Percentiles rank a stretch among this genome's conserved stretches.
These are phyloP conservation scores for Lichtheimia ramosa DNA, from an alignment of 371 early-diverging fungal genomes.

Conservation along the genomic window DNA sequence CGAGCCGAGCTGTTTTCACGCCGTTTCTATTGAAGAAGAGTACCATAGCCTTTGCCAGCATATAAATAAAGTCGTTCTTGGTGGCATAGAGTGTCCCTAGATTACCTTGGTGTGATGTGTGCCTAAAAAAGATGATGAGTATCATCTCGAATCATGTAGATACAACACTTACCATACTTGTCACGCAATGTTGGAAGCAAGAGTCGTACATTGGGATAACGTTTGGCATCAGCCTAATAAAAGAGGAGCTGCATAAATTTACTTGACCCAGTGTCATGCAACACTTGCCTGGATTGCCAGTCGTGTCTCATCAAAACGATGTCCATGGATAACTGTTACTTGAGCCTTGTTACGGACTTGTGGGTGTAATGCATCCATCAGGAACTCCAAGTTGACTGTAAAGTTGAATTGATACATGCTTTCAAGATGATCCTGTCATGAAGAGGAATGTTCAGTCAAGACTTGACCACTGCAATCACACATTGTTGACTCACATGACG, in stretches of 20 bases:
- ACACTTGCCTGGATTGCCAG: constrained; percentile 6
- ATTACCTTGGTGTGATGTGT: constrained; percentile 65
- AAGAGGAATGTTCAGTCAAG: not conserved
- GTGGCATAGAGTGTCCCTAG: too few species aligned
- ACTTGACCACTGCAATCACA: too few species aligned
- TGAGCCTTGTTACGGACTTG: constrained; percentile 10
- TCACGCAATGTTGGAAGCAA: constrained; percentile 11
- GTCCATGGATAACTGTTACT: constrained; percentile 19
- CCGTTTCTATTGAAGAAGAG: constrained; percentile 45
- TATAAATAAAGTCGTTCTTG: too few species aligned
- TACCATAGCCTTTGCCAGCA: constrained; percentile 46
- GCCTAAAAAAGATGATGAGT: constrained; percentile 25
- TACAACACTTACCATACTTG: constrained; percentile 7
- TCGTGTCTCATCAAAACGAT: constrained; percentile 12
- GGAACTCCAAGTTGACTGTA: constrained; percentile 23
- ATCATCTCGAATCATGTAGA: not conserved
- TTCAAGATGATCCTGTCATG: constrained; percentile 17
- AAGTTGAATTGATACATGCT: constrained; percentile 28
- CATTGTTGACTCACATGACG: constrained; percentile 11
- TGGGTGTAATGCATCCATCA: constrained; percentile 20
- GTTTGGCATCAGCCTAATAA: constrained; percentile 11
- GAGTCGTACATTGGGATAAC: constrained; percentile 14
- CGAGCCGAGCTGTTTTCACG: constrained; percentile 33
- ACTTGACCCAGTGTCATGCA: not conserved
- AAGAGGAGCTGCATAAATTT: not conserved